Evolutionary conservation across 169 alveolate genomes (phyloP), one percentile per base, ranked within the genome.

Genomic region (Cryptosporidium parvum): DNA sequence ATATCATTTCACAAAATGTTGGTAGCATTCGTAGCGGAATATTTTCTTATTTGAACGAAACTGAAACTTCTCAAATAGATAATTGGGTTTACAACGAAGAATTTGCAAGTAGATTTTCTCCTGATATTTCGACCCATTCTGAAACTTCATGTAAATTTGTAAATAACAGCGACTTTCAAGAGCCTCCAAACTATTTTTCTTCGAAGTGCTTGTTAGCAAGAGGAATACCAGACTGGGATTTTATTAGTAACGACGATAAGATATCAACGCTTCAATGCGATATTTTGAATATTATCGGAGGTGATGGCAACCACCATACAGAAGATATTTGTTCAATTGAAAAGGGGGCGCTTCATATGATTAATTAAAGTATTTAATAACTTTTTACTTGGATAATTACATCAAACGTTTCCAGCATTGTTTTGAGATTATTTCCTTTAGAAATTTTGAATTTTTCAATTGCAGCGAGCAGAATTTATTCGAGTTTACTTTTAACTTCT

Each of bases 121-220:
- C 89, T 6, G 69, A 80, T 8, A 33, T 80, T 26, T 80, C 89
- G 26, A 37, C 31, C 0, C 16, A n/a, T 33, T 51, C 75, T 26
- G 80, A 80, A 29, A 42, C 75, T 1, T 26, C 73, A 0, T 80
- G 89, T 48, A 80, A 62, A 26, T 65, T 80, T 16, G 62, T 62
- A 23, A 67, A 67, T 33, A 69, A 80, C n/a, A 56, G 31, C 42
- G 75, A 59, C 23, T 80, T 80, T 70, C 89, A 80, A 33, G 89
- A 80, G 1, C 75, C 89, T 23, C 89, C 75, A n/a, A 80, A 65
- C 39, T 80, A 80, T 42, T 80, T 80, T 67, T 59, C 89, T 29
- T 62, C 75, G 1, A 80, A 80, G 18, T 62, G 69, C 29, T 73
- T 59, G 29, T 31, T 80, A 26, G 23, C 73, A 62, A 80, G 42